Evolutionary conservation across 192 early-diverging fungal genomes (phyloP), one percentile per base, ranked within the genome.

Genomic region (Oehlia diaphana): DNA sequence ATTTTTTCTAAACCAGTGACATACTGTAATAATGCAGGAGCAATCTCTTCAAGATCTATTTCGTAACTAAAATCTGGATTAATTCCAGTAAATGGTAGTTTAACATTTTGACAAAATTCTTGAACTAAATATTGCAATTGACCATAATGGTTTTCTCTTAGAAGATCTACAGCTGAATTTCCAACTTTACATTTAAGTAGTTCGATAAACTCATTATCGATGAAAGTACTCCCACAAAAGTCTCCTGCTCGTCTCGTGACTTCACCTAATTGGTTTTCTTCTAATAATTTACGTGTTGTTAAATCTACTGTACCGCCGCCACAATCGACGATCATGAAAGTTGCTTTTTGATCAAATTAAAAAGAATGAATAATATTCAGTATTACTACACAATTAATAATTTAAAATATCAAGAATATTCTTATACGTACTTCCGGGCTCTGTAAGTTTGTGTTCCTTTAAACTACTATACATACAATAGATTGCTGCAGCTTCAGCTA

Each of bases 221-320:
- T 44, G 58, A 49, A 73, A 53, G 16, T 53, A 14, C 72, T 35
- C 3, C 72, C 72, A 31, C 72, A 73, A 23, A 35, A 47, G 4
- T 73, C 72, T 9, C 72, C 72, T 23, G 26, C 26, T 49, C 47
- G 21, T 47, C 49, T 44, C 1, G 35, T 73, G 21, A 26, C 31
- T 73, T 73, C 72, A 6, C 47, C 35, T 53, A 73, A 35, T 73
- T 33, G 26, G 10, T 47, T 21, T 8, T 26, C 44, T 44, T 23
- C 13, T 21, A 73, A 73, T n/a, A 49, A 73, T n/a, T 31, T 47
- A 23, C 21, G 49, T 75, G 74, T 81, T 86, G 77, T 89, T 75
- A 88, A 80, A 85, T 89, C 88, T 0, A 89, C 88, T 9, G 88
- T 89, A 67, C 88, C 88, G 66, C 88, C 88, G 71, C 88, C 88